phyloP scores from a whole-genome alignment of 352 stramenopile genomes.

The Phytophthora ramorum region DNA sequence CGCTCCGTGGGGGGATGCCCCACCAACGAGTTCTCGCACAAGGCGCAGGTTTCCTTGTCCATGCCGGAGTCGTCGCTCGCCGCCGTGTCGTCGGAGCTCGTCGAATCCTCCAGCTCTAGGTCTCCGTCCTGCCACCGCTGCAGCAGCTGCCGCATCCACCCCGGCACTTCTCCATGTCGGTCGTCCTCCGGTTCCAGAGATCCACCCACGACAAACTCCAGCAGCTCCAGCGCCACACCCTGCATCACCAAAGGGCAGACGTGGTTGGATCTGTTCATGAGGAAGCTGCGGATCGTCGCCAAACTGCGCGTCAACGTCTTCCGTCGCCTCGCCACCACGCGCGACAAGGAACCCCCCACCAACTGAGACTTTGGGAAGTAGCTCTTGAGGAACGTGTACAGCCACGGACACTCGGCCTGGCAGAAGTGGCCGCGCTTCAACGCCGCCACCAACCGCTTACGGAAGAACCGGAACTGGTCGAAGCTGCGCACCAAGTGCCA shows the following conservation, averaged over 20 bases:
- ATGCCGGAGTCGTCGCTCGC: slow-evolving; percentile 10
- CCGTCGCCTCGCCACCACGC: slow-evolving; percentile 39
- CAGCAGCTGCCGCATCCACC: slow-evolving; percentile 28
- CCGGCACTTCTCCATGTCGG: slow-evolving; percentile 20
- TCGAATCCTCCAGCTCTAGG: slow-evolving; percentile 19
- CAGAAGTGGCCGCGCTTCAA: slow-evolving; percentile 67
- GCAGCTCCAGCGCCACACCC: slow-evolving; percentile 34
- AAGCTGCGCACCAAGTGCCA: slow-evolving; percentile 52
- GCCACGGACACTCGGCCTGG: slow-evolving; percentile 70
- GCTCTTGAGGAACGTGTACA: slow-evolving; percentile 81
- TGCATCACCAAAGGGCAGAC: slow-evolving; percentile 37
- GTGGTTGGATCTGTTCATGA: slow-evolving; percentile 49
- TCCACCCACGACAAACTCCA: slow-evolving; percentile 41
- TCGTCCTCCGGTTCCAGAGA: slow-evolving; percentile 11
- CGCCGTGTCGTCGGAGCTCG: slow-evolving; percentile 25
- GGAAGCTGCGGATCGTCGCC: slow-evolving; percentile 41
- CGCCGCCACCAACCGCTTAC: slow-evolving; percentile 37
- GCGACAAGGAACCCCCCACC: slow-evolving; percentile 32
- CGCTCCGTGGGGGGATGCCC: slow-evolving; percentile 7
- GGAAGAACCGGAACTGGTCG: slow-evolving; percentile 53
- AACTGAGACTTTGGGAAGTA: slow-evolving; percentile 75
- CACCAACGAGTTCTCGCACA: slow-evolving; percentile 33
- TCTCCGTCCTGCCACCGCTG: slow-evolving; percentile 38
- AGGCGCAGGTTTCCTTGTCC: slow-evolving; percentile 24
- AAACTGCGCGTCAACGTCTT: slow-evolving; percentile 53